These are phyloP conservation scores for Eucalyptus paniculata DNA, from an alignment of 345 rosid genomes.

Conservation along the genomic window DNA sequence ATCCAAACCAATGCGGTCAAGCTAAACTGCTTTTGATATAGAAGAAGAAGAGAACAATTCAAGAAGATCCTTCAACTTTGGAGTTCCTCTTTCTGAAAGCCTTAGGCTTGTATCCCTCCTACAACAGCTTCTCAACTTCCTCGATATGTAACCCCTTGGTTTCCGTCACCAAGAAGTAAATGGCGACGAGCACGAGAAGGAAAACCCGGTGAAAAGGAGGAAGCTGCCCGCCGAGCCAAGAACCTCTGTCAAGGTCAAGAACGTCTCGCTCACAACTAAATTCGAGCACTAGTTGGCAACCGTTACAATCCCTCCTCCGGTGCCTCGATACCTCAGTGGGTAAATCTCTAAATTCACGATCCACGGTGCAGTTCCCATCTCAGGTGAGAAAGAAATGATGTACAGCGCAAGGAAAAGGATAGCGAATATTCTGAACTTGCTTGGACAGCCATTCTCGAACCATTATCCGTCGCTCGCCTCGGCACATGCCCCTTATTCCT, in stretches of 20 bases:
- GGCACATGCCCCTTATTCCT: slow-evolving; percentile 11
- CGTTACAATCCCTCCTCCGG: slow-evolving; percentile 77
- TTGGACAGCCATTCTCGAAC: slow-evolving; percentile 69
- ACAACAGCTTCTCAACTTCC: slow-evolving; percentile 63
- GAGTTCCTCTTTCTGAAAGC: not conserved
- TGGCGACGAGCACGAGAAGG: slow-evolving; percentile 25
- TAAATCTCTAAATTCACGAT: slow-evolving; percentile 69
- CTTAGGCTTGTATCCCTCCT: slow-evolving; percentile 40
- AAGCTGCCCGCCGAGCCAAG: slow-evolving; percentile 53
- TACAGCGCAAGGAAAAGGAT: slow-evolving; percentile 53
- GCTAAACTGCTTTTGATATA: not conserved
- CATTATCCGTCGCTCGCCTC: slow-evolving; percentile 19
- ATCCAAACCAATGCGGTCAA: not conserved
- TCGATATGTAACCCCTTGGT: slow-evolving; percentile 77
- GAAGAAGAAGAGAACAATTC: not conserved
- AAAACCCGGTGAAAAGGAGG: slow-evolving; percentile 50
- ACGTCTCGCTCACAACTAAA: slow-evolving; percentile 56
- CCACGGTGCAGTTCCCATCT: slow-evolving; percentile 84
- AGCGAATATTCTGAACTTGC: slow-evolving; percentile 58
- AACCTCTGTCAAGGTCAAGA: slow-evolving; percentile 39
- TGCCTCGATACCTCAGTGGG: slow-evolving; percentile 71
- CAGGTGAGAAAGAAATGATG: slow-evolving; percentile 63
- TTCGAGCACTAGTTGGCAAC: slow-evolving; percentile 74
- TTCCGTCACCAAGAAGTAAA: slow-evolving; percentile 68
- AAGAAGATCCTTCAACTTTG: not conserved